Evolutionary conservation across 1,284 basidiomycete species (phyloP).

Genomic region (Crucibulum parvulum): DNA sequence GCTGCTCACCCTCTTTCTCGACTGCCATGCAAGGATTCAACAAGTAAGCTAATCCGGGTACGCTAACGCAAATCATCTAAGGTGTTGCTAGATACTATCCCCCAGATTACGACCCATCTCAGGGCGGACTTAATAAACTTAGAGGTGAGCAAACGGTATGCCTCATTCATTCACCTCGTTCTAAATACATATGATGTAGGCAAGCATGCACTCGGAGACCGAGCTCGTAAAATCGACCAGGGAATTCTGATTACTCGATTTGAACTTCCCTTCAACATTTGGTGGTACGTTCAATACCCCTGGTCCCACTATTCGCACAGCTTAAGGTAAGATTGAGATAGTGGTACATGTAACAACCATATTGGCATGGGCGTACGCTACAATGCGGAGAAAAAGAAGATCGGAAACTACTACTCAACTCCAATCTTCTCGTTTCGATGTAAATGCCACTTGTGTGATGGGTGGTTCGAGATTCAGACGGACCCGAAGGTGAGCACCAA

Average conservation of each 20-base stretch:
- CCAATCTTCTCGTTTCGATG: slow-evolving; percentile 95
- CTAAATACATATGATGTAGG: slow-evolving; percentile 53
- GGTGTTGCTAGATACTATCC: slow-evolving; percentile 75
- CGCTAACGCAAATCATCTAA: neutral
- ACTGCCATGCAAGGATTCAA: slow-evolving; percentile 68
- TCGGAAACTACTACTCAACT: slow-evolving; percentile 95
- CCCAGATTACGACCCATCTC: slow-evolving; percentile 84
- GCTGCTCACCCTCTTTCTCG: neutral
- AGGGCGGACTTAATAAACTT: slow-evolving; percentile 84
- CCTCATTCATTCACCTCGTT: neutral
- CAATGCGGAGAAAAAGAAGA: slow-evolving; percentile 98
- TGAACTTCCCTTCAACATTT: slow-evolving; percentile 96
- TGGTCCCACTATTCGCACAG: neutral
- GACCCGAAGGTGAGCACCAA: slow-evolving; percentile 83
- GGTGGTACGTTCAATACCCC: slow-evolving; percentile 76
- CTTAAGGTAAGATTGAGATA: slow-evolving; percentile 30
- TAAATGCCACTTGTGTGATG: slow-evolving; percentile 94
- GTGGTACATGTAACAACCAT: slow-evolving; percentile 91
- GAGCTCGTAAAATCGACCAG: slow-evolving; percentile 92
- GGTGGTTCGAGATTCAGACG: slow-evolving; percentile 97
- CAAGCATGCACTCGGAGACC: slow-evolving; percentile 92
- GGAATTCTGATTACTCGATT: slow-evolving; percentile 95
- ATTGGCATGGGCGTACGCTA: slow-evolving; percentile 98
- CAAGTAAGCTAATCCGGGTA: slow-evolving; percentile 48
- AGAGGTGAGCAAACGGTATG: slow-evolving; percentile 54